Conservation (phyloP, 2,329 filamentous ascomycete genomes). For the Aspergillus udagawae region DNA sequence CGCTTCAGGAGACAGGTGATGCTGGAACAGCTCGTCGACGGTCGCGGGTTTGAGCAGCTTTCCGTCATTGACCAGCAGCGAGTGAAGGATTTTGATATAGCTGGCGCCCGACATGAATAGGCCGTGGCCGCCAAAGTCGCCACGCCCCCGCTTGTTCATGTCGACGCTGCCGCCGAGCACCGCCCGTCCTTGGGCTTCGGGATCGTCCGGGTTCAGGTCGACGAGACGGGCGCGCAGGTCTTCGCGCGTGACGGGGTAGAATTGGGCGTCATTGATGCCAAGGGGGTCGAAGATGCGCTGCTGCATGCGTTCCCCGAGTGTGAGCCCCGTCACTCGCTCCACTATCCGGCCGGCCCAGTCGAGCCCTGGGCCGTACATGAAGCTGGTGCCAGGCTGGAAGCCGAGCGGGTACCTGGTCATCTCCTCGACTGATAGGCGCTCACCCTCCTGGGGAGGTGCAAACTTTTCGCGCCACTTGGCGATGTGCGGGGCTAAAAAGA, state of each 20-base stretch:
- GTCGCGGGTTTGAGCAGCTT: conserved; percentile 24
- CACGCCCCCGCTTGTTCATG: conserved; percentile 26
- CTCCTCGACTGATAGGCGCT: conserved; percentile 37
- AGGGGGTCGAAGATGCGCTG: conserved; percentile 46
- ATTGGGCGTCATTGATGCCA: conserved; percentile 38
- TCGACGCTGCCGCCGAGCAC: conserved; percentile 33
- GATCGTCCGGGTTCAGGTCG: conserved; percentile 39
- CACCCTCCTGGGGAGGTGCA: conserved; percentile 10
- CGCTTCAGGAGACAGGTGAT: conserved; percentile 26
- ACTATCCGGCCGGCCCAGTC: conserved; percentile 55
- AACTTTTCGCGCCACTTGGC: conserved; percentile 35
- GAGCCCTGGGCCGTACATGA: conserved; percentile 48
- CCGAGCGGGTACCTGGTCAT: conserved; percentile 43
- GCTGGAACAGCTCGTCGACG: conserved; percentile 26
- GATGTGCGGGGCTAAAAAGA: conserved; percentile 38
- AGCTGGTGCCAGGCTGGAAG: conserved; percentile 50
- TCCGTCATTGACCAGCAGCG: conserved; percentile 27
- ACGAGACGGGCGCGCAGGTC: conserved; percentile 35
- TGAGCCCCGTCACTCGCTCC: conserved; percentile 44
- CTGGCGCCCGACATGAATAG: conserved; percentile 31
- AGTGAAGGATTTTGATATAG: conserved; percentile 29
- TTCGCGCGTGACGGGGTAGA: conserved; percentile 37
- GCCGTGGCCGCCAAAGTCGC: conserved; percentile 46
- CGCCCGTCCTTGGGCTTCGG: conserved; percentile 31
- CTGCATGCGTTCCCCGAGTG: conserved; percentile 44